Percentiles rank a stretch among this genome's conserved stretches.
phyloP scores from a whole-genome alignment of 1,284 basidiomycete species.

The Rhodotorula sp. region DNA sequence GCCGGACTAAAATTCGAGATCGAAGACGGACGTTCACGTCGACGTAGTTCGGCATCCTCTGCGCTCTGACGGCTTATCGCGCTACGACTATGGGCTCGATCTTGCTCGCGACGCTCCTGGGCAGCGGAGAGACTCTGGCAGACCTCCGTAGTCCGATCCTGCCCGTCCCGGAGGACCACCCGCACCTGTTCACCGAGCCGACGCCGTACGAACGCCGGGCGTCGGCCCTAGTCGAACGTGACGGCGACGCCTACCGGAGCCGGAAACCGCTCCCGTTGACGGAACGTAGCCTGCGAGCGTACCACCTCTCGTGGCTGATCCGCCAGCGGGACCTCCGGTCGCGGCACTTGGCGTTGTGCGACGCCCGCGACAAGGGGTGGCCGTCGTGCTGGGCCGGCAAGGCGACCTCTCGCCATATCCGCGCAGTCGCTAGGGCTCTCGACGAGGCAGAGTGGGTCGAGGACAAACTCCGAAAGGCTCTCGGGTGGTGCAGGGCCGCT shows the following conservation, averaged over 20 bases:
- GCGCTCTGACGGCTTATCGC: not conserved
- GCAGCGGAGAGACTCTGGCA: slow-evolving; percentile 1
- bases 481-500: slow-evolving; percentile 10
- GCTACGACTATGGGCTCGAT: not conserved
- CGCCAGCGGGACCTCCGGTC: slow-evolving; percentile 17
- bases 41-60: too few relatives aligned
- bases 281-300: slow-evolving; percentile 17
- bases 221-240: not conserved
- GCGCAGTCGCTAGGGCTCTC: slow-evolving; percentile 7
- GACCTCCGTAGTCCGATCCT: slow-evolving; percentile 9
- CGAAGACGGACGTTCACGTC: too few relatives aligned
- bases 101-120: not conserved
- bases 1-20: too few relatives aligned
- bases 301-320: slow-evolving; percentile 24
- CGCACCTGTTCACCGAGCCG: not conserved
- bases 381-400: slow-evolving; percentile 26
- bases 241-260: not conserved
- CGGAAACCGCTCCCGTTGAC: slow-evolving; percentile 5
- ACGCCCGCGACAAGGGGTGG: not conserved
- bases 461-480: slow-evolving; percentile 13
- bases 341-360: slow-evolving; percentile 6
- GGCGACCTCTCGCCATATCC: not conserved
- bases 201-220: not conserved
- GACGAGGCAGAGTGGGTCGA: slow-evolving; percentile 31
- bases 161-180: slow-evolving; percentile 8